Base-by-base conservation (phyloP, 1,139 yeast genomes). In the Saccharomyces hybrid region DNA sequence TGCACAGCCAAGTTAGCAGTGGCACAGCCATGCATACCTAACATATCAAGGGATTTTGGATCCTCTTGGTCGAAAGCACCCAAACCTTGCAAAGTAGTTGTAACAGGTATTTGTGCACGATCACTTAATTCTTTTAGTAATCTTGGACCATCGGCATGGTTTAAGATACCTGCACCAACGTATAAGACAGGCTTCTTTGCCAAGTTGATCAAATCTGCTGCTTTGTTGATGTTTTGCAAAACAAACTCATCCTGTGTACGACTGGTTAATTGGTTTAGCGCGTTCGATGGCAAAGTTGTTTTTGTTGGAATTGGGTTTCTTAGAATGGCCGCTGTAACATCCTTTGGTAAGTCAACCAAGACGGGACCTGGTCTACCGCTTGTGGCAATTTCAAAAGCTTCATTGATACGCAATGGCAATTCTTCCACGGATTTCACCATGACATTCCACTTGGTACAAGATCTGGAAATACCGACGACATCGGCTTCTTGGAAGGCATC, bases 401-500 rank as follows among this genome's bases (percentile, higher is more conserved):
- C 99, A 71, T 93, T 93, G 68, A 93, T 91, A 69, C 99, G 81
- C 68, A 90, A 82, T 59, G 99, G 99, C 64, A 93, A 78, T 74
- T 93, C 99, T 54, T 91, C 93, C 56, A 93, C 93, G 69, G 82
- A 82, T 73, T 88, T 93, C 56, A 93, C 98, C 98, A 93, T 93
- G 48, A 91, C 98, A 70, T 95, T 95, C 99, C 99, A 93, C 73
- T 93, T 93, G 57, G 99, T 90, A 77, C 99, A 93, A 13, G 96
- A 84, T 71, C 99, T 82, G 5, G 98, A 88, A 66, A 93, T 93
- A 65, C 99, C 99, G 52, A 93, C 82, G 55, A 93, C 95, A 69
- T 93, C 99, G 50, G 99, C 99, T 76, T 93, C 99, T 76, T 93
- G 99, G 84, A 93, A 93, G 44, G 98, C 96, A 73, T 93, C 99